Percentiles rank a stretch among this genome's conserved stretches.
These are phyloP conservation scores for Phalaenopsis hybrid DNA, from an alignment of 116 monocot genomes.

Conservation along the genomic window DNA sequence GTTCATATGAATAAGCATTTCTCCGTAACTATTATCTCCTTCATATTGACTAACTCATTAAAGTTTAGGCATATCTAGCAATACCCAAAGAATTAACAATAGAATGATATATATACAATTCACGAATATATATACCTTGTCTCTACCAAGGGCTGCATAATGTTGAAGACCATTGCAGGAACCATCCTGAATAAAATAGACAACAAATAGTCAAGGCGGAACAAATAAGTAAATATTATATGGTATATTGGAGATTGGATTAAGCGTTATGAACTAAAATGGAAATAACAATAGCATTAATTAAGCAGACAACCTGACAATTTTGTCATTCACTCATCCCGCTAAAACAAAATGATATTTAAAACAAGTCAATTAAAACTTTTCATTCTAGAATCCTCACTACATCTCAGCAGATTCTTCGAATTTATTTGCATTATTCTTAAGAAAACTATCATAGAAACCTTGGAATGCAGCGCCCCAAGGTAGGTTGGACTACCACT, in stretches of 20 bases:
- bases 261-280: background rate
- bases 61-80: too few relatives aligned
- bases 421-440: background rate
- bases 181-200: slow-evolving; percentile 42
- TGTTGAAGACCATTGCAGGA: slow-evolving; percentile 62
- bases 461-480: background rate
- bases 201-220: background rate
- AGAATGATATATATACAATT: background rate
- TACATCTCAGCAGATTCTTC: background rate
- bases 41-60: background rate
- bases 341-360: background rate
- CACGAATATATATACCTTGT: slow-evolving; percentile 24
- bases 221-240: background rate
- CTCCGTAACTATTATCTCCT: background rate
- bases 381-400: background rate
- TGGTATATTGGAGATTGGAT: background rate
- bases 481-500: background rate
- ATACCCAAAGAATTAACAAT: too few relatives aligned
- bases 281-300: background rate
- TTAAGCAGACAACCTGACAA: background rate
- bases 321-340: background rate
- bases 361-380: background rate
- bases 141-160: slow-evolving; percentile 59
- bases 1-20: background rate
- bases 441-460: background rate